phyloP scores from a whole-genome alignment of 2,329 filamentous ascomycete species.

The Lachnellula arida region DNA sequence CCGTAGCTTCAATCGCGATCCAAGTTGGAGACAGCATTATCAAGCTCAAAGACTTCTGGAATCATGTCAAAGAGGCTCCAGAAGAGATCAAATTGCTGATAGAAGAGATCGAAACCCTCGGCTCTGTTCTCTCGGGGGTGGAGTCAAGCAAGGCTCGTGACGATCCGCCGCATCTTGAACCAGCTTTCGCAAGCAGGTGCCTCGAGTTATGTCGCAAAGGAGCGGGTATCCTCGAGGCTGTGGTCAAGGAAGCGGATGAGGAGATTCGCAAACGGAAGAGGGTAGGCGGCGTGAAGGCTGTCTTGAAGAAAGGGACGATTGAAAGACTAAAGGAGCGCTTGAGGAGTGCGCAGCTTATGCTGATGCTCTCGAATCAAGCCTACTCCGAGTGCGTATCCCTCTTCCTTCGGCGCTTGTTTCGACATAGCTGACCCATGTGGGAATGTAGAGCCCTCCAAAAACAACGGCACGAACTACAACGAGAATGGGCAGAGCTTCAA shows the following conservation, averaged over 20 bases:
- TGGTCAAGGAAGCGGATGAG: background rate
- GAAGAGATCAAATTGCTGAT: background rate
- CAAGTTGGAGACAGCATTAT: constrained; percentile 1
- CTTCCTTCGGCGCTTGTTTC: background rate
- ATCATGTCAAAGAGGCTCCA: constrained; percentile 3
- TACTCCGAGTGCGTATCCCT: background rate
- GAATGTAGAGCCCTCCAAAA: background rate
- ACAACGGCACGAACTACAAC: background rate
- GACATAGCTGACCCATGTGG: background rate
- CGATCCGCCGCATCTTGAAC: background rate
- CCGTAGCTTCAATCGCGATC: constrained; percentile 1
- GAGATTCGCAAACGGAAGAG: background rate
- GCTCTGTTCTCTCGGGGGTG: background rate
- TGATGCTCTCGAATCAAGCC: background rate
- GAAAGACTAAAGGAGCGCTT: constrained; percentile 3
- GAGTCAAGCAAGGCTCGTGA: background rate
- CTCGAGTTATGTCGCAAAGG: background rate
- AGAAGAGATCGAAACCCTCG: background rate
- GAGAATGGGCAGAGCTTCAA: background rate
- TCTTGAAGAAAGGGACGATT: background rate
- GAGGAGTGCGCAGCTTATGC: background rate
- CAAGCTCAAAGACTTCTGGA: constrained; percentile 2
- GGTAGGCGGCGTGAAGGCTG: background rate
- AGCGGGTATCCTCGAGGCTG: background rate
- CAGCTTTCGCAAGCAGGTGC: background rate